Evolutionary conservation across 169 alveolate genomes (phyloP).

Genomic region (Perkinsus marinus): DNA sequence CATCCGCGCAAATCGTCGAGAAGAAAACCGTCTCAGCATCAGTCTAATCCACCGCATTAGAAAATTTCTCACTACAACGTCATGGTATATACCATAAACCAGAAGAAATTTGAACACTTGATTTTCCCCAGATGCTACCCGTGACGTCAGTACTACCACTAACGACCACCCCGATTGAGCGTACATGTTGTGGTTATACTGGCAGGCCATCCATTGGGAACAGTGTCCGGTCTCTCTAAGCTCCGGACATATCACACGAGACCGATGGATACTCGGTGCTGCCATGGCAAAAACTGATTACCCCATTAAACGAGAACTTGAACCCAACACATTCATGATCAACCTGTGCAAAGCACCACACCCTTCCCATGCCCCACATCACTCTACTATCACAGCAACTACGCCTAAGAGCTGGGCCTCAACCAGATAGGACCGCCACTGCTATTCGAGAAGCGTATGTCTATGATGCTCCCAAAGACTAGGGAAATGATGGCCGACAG

Average conservation of each 20-base stretch:
- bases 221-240: neutral
- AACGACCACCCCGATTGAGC: too few relatives aligned
- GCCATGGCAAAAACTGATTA: neutral
- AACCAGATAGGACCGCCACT: slow-evolving; percentile 31
- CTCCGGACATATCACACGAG: neutral
- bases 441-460: slow-evolving; percentile 12
- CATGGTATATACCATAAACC: too few relatives aligned
- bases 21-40: too few relatives aligned
- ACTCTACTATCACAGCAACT: neutral
- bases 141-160: too few relatives aligned
- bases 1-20: too few relatives aligned
- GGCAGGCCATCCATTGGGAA: neutral
- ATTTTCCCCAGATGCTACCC: too few relatives aligned
- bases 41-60: too few relatives aligned
- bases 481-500: slow-evolving; percentile 50
- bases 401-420: neutral
- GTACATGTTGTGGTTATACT: neutral
- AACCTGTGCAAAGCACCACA: neutral
- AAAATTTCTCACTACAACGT: too few relatives aligned
- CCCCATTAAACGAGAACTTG: neutral
- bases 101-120: too few relatives aligned
- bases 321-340: neutral
- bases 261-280: neutral
- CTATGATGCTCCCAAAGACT: slow-evolving; percentile 48
- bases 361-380: neutral